Conservation (phyloP, 441 rosid genomes). For the Populus hybrid region DNA sequence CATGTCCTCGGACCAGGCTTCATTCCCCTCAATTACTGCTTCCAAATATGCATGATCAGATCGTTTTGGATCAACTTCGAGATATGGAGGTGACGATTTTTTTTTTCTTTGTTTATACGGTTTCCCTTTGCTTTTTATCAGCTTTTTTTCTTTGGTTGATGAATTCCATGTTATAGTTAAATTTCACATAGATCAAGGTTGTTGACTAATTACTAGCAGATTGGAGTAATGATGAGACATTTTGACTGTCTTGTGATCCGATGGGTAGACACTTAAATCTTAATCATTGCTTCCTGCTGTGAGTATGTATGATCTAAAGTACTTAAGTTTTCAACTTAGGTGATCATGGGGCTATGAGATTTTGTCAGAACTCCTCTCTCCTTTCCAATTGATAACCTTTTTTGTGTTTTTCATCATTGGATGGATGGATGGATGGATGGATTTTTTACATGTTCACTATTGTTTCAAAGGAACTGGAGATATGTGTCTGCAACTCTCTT, state of each 20-base stretch:
- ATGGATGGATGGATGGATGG: conserved; percentile 6
- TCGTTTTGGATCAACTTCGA: not conserved
- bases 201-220: conserved; percentile 23
- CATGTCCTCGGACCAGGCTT: conserved; percentile 58
- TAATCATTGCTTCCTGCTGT: conserved; percentile 12
- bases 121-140: not conserved
- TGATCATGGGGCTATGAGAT: conserved; percentile 5
- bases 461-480: not conserved
- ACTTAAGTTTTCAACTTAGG: not conserved
- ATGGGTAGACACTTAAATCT: not conserved
- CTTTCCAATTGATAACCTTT: not conserved
- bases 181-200: conserved; percentile 1
- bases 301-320: not conserved
- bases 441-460: not conserved
- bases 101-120: not conserved
- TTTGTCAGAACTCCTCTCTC: not conserved
- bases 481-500: not conserved
- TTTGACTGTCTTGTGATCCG: conserved; percentile 19
- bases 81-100: not conserved
- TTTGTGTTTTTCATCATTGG: conserved; percentile 11
- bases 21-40: conserved; percentile 54
- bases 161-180: not conserved
- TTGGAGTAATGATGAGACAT: conserved; percentile 37
- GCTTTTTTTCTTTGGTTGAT: not conserved
- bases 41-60: conserved; percentile 8